These are phyloP conservation scores for Phylloporus sp. DNA, from an alignment of 768 basidiomycete genomes.

Conservation along the genomic window DNA sequence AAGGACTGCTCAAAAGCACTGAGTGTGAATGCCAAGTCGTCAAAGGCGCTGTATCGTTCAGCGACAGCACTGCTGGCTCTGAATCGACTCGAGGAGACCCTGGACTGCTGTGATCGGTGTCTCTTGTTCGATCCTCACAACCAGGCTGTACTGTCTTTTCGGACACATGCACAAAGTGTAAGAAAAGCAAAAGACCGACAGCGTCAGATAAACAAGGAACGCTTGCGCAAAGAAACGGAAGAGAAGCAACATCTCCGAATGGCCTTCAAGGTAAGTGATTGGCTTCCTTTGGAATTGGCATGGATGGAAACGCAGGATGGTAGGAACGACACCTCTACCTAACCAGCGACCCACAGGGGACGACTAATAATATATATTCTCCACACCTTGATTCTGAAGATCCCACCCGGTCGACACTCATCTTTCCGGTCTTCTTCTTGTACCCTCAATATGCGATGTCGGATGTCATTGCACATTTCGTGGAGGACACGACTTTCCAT, in stretches of 20 bases:
- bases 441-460: constrained; percentile 89
- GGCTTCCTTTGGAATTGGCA: background rate
- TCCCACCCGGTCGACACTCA: constrained; percentile 50
- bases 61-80: constrained; percentile 70
- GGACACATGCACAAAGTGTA: constrained; percentile 41
- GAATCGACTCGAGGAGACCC: constrained; percentile 70
- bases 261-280: constrained; percentile 58
- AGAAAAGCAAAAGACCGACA: constrained; percentile 49
- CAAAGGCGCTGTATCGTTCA: constrained; percentile 88
- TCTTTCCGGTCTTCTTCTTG: constrained; percentile 88
- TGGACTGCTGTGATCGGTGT: constrained; percentile 76
- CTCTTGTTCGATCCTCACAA: constrained; percentile 56
- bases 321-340: constrained; percentile 73
- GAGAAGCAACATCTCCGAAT: constrained; percentile 47
- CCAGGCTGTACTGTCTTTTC: constrained; percentile 45
- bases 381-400: constrained; percentile 69
- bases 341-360: constrained; percentile 45
- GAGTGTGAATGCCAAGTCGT: constrained; percentile 51
- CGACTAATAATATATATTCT: constrained; percentile 50
- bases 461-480: constrained; percentile 82
- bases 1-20: constrained; percentile 79
- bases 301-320: constrained; percentile 5
- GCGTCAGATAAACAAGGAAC: constrained; percentile 46
- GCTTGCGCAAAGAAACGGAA: constrained; percentile 45
- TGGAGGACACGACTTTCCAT: constrained; percentile 78